Conservation (phyloP, 2,329 filamentous ascomycete species). For the Colletotrichum sp. region DNA sequence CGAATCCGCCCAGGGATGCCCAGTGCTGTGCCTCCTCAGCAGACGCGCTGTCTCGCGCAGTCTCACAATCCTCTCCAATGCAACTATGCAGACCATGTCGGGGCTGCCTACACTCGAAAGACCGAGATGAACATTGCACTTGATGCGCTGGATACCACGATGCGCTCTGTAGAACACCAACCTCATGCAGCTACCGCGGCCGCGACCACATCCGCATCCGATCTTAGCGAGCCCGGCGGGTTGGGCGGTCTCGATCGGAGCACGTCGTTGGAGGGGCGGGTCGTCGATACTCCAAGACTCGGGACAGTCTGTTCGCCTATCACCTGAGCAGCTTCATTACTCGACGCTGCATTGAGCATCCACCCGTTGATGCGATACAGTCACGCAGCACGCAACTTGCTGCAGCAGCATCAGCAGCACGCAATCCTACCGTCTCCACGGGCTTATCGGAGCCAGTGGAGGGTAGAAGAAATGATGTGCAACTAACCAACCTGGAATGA, state of each 20-base stretch:
- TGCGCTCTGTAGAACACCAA: not conserved
- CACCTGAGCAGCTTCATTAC: slow-evolving; percentile 9
- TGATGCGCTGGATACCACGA: slow-evolving; percentile 3
- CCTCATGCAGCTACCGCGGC: slow-evolving; percentile 13
- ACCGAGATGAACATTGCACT: not conserved
- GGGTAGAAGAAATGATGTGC: not conserved
- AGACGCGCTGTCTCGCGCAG: not conserved
- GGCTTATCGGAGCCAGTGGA: not conserved
- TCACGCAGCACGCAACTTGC: slow-evolving; percentile 4
- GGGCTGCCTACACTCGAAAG: not conserved
- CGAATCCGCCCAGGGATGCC: not conserved
- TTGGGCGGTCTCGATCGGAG: slow-evolving; percentile 4
- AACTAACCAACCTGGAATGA: not conserved
- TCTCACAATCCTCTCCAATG: not conserved
- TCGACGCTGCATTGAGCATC: not conserved
- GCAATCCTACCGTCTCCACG: not conserved
- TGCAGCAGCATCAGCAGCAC: not conserved
- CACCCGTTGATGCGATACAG: not conserved
- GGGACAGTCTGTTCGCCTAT: slow-evolving; percentile 5
- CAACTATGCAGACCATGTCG: not conserved
- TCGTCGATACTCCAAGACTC: not conserved
- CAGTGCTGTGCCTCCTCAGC: not conserved
- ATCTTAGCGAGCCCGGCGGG: slow-evolving; percentile 1
- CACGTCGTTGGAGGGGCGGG: slow-evolving; percentile 1
- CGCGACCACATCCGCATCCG: slow-evolving; percentile 2